phyloP scores from a whole-genome alignment of 2,329 filamentous ascomycete genomes.

The Fusarium odoratissimum region DNA sequence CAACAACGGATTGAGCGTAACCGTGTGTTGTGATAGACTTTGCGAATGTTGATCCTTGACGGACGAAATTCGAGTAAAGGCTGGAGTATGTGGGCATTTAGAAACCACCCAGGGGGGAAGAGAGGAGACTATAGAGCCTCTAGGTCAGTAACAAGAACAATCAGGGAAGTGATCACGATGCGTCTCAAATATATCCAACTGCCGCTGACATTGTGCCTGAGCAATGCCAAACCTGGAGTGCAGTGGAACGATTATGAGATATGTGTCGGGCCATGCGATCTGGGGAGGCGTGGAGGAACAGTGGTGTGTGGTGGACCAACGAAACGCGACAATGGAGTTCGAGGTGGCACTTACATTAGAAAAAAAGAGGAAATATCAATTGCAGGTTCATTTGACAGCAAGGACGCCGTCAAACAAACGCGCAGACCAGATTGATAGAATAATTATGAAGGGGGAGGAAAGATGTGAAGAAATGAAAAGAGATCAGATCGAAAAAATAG shows the following conservation, averaged over 20 bases:
- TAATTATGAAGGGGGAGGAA: conserved; percentile 33
- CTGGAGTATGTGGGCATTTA: conserved; percentile 89
- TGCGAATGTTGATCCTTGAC: conserved; percentile 85
- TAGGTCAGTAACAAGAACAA: conserved; percentile 42
- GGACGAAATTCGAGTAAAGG: conserved; percentile 85
- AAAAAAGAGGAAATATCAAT: conserved; percentile 67
- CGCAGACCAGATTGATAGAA: conserved; percentile 63
- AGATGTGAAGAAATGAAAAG: conserved; percentile 37
- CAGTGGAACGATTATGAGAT: conserved; percentile 46
- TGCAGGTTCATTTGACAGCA: conserved; percentile 99
- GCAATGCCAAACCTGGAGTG: conserved; percentile 32
- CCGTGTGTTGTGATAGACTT: conserved; percentile 98
- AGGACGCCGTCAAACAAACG: conserved; percentile 88
- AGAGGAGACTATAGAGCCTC: conserved; percentile 59
- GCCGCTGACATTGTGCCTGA: conserved; percentile 33
- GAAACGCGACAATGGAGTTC: neutral
- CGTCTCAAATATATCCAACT: conserved; percentile 11
- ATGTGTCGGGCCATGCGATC: conserved; percentile 44
- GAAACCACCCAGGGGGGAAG: conserved; percentile 72
- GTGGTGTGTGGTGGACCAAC: conserved; percentile 41
- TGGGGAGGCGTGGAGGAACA: conserved; percentile 33
- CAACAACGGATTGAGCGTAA: conserved; percentile 97
- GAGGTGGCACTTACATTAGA: conserved; percentile 67
- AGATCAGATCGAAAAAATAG: conserved; percentile 28
- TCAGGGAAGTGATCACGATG: neutral